Percentiles rank a stretch among this genome's conserved stretches.
Evolutionary conservation across 2,329 filamentous ascomycete genomes (phyloP).

Genomic region (Ceratocystis papillata): DNA sequence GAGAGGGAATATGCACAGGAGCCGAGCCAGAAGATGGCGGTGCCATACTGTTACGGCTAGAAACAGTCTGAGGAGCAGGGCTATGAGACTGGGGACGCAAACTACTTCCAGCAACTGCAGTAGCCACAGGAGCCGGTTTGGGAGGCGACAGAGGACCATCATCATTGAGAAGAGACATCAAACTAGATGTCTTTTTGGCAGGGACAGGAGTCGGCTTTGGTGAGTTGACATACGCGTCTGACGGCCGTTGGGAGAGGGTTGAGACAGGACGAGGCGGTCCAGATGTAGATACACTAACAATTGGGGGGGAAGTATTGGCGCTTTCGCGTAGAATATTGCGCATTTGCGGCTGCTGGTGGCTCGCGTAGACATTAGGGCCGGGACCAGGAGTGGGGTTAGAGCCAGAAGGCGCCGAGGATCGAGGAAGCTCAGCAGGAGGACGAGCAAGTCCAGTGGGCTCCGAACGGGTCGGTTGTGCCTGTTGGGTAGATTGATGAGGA

Average conservation of each 20-base stretch:
- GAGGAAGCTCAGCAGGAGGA: neutral
- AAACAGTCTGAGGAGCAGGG: constrained; percentile 25
- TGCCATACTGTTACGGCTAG: constrained; percentile 35
- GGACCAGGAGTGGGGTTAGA: neutral
- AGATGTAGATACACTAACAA: neutral
- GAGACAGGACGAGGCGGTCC: neutral
- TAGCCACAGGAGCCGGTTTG: constrained; percentile 38
- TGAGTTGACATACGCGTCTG: constrained; percentile 16
- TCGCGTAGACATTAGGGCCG: neutral
- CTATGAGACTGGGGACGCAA: constrained; percentile 40
- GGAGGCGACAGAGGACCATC: constrained; percentile 42
- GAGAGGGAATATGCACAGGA: constrained; percentile 32
- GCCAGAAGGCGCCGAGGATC: constrained; percentile 9
- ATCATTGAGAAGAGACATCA: constrained; percentile 54
- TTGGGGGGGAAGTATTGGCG: constrained; percentile 9
- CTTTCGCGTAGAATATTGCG: constrained; percentile 19
- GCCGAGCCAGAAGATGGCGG: constrained; percentile 29
- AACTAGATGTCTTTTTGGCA: constrained; percentile 48
- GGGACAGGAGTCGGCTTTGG: constrained; percentile 30
- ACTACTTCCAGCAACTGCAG: constrained; percentile 36
- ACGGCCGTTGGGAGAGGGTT: constrained; percentile 16
- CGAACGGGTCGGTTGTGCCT: neutral
- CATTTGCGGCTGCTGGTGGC: constrained; percentile 8
- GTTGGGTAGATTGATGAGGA: neutral
- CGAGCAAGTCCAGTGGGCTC: constrained; percentile 2